Evolutionary conservation across 139 green algal genomes (phyloP).

Genomic region (Asterochloris erici): DNA sequence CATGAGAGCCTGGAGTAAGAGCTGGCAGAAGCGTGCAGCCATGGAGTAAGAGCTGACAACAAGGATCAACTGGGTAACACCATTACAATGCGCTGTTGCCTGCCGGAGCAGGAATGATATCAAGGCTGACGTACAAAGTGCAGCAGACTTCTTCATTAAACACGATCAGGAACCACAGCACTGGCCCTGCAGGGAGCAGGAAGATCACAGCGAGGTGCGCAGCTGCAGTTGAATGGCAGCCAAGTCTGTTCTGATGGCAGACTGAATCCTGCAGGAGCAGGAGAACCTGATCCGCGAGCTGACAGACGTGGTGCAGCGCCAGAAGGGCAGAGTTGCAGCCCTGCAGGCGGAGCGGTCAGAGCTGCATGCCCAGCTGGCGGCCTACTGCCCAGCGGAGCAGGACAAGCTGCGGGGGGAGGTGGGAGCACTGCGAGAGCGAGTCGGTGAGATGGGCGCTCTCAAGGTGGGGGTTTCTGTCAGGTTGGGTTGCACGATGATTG

Average conservation of each 20-base stretch:
- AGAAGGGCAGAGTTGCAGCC: slow-evolving; percentile 31
- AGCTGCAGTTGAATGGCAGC: no score
- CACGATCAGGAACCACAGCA: no score
- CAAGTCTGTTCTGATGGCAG: neutral
- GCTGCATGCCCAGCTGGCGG: slow-evolving; percentile 17
- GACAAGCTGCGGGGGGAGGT: slow-evolving; percentile 28
- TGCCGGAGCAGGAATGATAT: no score
- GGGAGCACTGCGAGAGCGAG: slow-evolving; percentile 22
- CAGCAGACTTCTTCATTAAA: no score
- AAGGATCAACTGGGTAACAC: no score
- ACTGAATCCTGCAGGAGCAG: slow-evolving; percentile 21
- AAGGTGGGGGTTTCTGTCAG: slow-evolving; percentile 5
- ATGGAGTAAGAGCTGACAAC: no score
- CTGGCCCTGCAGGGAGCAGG: no score
- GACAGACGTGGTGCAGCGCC: slow-evolving; percentile 32
- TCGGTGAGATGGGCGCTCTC: slow-evolving; percentile 18
- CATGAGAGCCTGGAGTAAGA: neutral
- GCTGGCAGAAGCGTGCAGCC: slow-evolving; percentile 15
- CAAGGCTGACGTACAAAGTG: no score
- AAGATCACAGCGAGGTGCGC: no score
- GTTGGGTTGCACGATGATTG: no score
- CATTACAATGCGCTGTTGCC: no score
- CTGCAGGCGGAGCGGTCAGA: slow-evolving; percentile 28
- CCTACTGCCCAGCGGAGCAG: slow-evolving; percentile 31
- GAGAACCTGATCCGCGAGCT: slow-evolving; percentile 27